Percentiles rank a stretch among this genome's conserved stretches.
These are phyloP conservation scores for Candida glucosophila DNA, from an alignment of 1,139 yeast species.

Conservation along the genomic window DNA sequence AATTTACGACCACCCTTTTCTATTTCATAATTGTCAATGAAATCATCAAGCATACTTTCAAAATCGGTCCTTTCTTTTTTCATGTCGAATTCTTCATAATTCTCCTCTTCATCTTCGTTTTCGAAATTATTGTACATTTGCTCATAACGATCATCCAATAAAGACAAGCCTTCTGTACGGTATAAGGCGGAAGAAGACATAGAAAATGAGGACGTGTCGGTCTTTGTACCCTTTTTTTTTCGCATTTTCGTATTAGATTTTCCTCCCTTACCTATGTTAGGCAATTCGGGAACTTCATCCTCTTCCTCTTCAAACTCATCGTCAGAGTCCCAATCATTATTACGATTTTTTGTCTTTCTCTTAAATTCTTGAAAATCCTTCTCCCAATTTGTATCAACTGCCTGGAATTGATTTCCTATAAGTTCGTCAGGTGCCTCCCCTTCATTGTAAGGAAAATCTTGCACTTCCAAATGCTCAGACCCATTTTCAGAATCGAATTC, in stretches of 20 bases:
- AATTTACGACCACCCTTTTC: conserved; percentile 76
- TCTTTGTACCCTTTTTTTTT: conserved; percentile 77
- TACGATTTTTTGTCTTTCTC: conserved; percentile 31
- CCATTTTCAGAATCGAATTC: conserved; percentile 33
- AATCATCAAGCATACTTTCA: conserved; percentile 82
- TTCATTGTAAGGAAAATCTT: conserved; percentile 28
- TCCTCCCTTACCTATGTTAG: conserved; percentile 31
- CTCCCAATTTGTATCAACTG: conserved; percentile 67
- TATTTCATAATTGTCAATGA: conserved; percentile 78
- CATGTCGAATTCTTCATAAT: conserved; percentile 62
- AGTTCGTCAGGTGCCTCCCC: conserved; percentile 31
- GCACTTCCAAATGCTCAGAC: conserved; percentile 21
- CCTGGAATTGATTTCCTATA: conserved; percentile 8
- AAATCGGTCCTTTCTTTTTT: conserved; percentile 68
- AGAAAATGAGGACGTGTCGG: conserved; percentile 84
- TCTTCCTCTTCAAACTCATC: conserved; percentile 49
- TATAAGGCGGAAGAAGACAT: conserved; percentile 90
- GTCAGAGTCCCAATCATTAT: conserved; percentile 61
- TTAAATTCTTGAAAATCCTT: conserved; percentile 72
- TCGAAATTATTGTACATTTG: conserved; percentile 58
- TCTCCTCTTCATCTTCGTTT: conserved; percentile 42
- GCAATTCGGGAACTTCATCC: conserved; percentile 54
- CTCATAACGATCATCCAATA: conserved; percentile 85
- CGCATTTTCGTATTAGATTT: conserved; percentile 52
- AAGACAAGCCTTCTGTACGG: conserved; percentile 81